Percentiles rank a stretch among this genome's conserved stretches.
Evolutionary conservation across 331 rosid species (phyloP).

Genomic region (Quercus phellos): DNA sequence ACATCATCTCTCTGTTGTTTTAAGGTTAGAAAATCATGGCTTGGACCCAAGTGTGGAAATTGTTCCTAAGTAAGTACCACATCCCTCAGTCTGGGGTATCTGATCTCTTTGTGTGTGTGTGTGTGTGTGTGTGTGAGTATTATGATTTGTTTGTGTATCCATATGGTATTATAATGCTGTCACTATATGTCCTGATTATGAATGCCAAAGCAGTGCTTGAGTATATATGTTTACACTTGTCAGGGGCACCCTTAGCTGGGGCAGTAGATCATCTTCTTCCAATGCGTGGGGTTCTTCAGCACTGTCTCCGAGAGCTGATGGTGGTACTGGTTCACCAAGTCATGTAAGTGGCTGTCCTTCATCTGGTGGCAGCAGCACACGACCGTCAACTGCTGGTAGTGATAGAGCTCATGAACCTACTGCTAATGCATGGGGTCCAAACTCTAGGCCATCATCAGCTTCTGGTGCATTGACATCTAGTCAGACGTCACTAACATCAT

Average conservation of each 20-base stretch:
- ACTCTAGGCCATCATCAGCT: slow-evolving; percentile 93
- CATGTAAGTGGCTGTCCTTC: slow-evolving; percentile 78
- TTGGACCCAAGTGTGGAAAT: slow-evolving; percentile 91
- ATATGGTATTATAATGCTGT: background rate
- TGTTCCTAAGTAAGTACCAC: slow-evolving; percentile 83
- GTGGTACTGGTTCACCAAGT: slow-evolving; percentile 72
- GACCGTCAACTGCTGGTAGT: slow-evolving; percentile 93
- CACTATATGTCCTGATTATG: background rate
- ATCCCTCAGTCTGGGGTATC: slow-evolving; percentile 6
- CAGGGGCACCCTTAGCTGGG: slow-evolving; percentile 98
- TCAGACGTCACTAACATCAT: slow-evolving; percentile 55
- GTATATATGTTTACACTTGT: slow-evolving; percentile 7
- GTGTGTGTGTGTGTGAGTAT: background rate
- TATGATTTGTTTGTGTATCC: background rate
- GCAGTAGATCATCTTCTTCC: slow-evolving; percentile 70
- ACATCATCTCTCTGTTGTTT: slow-evolving; percentile 23
- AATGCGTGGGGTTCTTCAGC: slow-evolving; percentile 86
- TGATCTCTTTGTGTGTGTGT: slow-evolving; percentile 5
- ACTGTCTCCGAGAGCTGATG: slow-evolving; percentile 73
- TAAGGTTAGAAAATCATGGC: slow-evolving; percentile 95
- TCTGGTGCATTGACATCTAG: slow-evolving; percentile 68
- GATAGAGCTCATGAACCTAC: slow-evolving; percentile 69
- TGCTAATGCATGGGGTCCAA: slow-evolving; percentile 67
- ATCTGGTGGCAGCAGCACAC: slow-evolving; percentile 87
- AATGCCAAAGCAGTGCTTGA: slow-evolving; percentile 7